These are phyloP conservation scores for Lentinula aciculospora DNA, from an alignment of 768 basidiomycete genomes.

Conservation along the genomic window DNA sequence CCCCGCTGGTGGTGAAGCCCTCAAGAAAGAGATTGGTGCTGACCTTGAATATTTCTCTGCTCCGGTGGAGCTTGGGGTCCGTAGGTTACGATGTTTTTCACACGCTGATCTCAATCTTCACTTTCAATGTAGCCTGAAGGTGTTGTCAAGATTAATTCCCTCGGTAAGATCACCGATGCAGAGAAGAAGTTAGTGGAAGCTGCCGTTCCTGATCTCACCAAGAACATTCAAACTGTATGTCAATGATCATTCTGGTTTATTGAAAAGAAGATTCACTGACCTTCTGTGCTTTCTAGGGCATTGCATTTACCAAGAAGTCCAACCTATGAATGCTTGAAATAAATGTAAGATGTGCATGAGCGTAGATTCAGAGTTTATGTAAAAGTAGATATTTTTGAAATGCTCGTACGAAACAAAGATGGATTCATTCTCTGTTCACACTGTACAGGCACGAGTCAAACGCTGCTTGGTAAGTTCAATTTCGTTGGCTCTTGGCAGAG, in stretches of 20 bases:
- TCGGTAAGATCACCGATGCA: constrained; percentile 66
- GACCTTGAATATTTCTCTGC: constrained; percentile 87
- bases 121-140: constrained; percentile 57
- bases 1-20: constrained; percentile 59
- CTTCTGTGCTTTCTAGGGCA: constrained; percentile 10
- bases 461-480: too few species aligned
- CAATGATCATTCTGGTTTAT: neutral
- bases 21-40: constrained; percentile 72
- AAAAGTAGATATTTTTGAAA: neutral
- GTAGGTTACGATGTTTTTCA: constrained; percentile 21
- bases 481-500: too few species aligned
- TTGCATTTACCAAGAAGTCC: constrained; percentile 9
- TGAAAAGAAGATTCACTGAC: neutral
- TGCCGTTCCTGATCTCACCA: constrained; percentile 72
- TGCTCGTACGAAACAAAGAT: neutral
- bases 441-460: too few species aligned
- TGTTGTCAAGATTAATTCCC: constrained; percentile 73
- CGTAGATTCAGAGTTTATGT: neutral
- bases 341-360: neutral
- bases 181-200: constrained; percentile 77
- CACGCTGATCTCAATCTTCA: neutral
- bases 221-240: constrained; percentile 67
- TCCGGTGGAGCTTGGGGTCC: constrained; percentile 82
- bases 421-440: too few species aligned
- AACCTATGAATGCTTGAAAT: constrained; percentile 10